Base-by-base conservation (phyloP, 768 basidiomycete species). In the Mycena kentingensis region DNA sequence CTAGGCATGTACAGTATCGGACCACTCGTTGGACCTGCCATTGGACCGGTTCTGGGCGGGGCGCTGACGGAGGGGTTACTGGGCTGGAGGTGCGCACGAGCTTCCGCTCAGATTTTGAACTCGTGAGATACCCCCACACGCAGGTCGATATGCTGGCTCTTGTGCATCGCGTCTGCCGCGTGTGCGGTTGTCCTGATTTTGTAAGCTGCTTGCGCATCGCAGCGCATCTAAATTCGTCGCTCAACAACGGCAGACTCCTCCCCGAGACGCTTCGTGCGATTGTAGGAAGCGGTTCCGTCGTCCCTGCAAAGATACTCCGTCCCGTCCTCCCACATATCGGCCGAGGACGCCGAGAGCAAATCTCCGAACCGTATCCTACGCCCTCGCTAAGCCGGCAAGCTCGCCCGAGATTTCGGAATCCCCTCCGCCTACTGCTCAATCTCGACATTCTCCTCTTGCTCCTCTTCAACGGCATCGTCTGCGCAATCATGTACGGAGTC, bases 41-140 rank as follows among this genome's bases (percentile, higher is more conserved):
- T 82, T 34, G 83, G 82, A 0, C 82, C 83, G n/a, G 77, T 85
- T 37, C 77, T 86, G 32, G 74, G 80, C 31, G 90, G 90, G 10
- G 75, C 69, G 15, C 67, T 88, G n/a, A 72, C 84, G 6, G 76
- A 80, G 47, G 70, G 71, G 16, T n/a, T n/a, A n/a, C 65, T 87
- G 2, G 86, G 87, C 12, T 89, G 86, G 86, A 79, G 83, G 83
- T 82, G 39, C 12, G 4, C n/a, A 15, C 36, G 16, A 32, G 47
- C 39, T 15, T 27, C 41, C 26, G 43, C 37, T 44, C 28, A 18
- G 22, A 25, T 53, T 32, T 8, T 16, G 31, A 32, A 32, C 31
- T 16, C 10, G 8, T 52, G 31, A 32, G n/a, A n/a, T n/a, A n/a
- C n/a, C n/a, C 10, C 3, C 43, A 0, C 6, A 8, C 34, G 27